Evolutionary conservation across 805 yeast genomes (phyloP).

Genomic region (Ogataea degrootiae): DNA sequence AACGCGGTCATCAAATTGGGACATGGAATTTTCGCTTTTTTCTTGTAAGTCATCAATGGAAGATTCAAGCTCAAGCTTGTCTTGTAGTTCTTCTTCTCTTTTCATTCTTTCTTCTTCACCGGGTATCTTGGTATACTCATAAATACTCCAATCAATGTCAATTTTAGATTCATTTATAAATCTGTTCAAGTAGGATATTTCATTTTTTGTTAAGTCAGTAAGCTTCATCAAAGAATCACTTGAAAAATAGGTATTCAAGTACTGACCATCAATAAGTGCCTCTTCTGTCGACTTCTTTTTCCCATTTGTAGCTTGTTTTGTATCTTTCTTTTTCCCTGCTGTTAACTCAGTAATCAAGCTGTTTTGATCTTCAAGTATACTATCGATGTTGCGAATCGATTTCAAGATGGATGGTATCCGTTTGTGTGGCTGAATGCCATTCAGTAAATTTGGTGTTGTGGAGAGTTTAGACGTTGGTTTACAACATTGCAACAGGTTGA

Average conservation of each 20-base stretch:
- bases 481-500: too few relatives aligned
- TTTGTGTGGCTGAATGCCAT: background rate
- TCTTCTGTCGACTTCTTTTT: background rate
- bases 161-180: constrained; percentile 45
- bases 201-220: constrained; percentile 3
- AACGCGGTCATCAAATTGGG: background rate
- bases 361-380: background rate
- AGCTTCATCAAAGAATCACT: constrained; percentile 6
- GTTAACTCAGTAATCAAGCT: background rate
- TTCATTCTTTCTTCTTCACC: constrained; percentile 35
- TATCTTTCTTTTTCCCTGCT: background rate
- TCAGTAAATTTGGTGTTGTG: too few relatives aligned
- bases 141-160: constrained; percentile 57
- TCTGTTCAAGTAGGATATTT: constrained; percentile 20
- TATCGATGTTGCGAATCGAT: constrained; percentile 1
- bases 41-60: too few relatives aligned
- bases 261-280: constrained; percentile 15
- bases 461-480: too few relatives aligned
- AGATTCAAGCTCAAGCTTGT: background rate
- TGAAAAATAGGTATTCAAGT: constrained; percentile 14
- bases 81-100: constrained; percentile 1
- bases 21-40: too few relatives aligned
- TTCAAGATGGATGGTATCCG: background rate
- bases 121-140: constrained; percentile 51
- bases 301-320: background rate